These are phyloP conservation scores for Mycena citricolor DNA, from an alignment of 1,284 basidiomycete genomes.

Conservation along the genomic window DNA sequence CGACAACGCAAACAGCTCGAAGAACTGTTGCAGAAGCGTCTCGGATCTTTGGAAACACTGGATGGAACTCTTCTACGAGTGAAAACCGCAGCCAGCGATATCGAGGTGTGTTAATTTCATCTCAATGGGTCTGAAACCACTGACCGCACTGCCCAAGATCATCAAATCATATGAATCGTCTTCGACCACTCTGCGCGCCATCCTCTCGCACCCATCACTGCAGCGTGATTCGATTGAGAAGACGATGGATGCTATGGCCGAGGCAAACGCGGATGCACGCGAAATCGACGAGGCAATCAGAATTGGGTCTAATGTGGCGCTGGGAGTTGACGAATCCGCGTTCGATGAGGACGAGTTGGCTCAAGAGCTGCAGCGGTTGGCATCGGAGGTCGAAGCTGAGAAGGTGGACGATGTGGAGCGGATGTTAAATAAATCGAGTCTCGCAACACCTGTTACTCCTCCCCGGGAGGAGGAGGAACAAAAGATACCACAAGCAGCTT, in stretches of 20 bases:
- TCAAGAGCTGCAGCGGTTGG: conserved; percentile 54
- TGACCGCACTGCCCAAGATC: too few relatives aligned
- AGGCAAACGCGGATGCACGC: conserved; percentile 76
- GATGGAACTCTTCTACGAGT: conserved; percentile 78
- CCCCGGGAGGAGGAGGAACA: too few relatives aligned
- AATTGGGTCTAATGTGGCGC: conserved; percentile 58
- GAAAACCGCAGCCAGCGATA: conserved; percentile 84
- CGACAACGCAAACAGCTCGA: conserved; percentile 80
- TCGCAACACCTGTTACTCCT: too few relatives aligned
- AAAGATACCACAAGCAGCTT: too few relatives aligned
- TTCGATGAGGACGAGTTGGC: conserved; percentile 63
- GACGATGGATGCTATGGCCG: conserved; percentile 85
- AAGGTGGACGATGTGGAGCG: conserved; percentile 27
- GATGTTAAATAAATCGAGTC: too few relatives aligned
- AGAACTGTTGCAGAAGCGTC: conserved; percentile 73
- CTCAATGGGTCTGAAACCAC: background rate
- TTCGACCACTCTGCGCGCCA: conserved; percentile 68
- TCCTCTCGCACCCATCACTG: conserved; percentile 80
- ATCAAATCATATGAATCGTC: conserved; percentile 85
- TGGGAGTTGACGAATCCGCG: conserved; percentile 45
- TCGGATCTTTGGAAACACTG: conserved; percentile 73
- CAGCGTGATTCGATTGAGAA: conserved; percentile 76
- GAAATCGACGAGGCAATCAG: conserved; percentile 83
- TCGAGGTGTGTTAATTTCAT: conserved; percentile 58
- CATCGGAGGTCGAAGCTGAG: conserved; percentile 47